Evolutionary conservation across 1,284 basidiomycete genomes (phyloP).

Genomic region (Cryptococcus sp.): DNA sequence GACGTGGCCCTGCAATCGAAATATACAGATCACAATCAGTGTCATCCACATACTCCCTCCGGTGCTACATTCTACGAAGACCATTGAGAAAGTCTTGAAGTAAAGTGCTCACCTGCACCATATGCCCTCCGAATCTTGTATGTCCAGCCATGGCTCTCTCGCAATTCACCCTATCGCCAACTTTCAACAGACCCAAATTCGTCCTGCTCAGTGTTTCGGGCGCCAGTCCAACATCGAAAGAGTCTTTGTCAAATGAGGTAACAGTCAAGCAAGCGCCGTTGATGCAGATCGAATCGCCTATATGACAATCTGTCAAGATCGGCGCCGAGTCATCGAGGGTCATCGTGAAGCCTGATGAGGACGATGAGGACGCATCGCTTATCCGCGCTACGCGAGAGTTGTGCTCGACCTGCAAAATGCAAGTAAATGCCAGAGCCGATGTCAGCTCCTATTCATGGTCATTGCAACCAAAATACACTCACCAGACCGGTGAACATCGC

Average conservation of each 20-base stretch:
- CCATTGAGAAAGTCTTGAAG: no score
- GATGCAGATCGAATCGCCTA: slow-evolving; percentile 93
- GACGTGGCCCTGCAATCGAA: slow-evolving; percentile 72
- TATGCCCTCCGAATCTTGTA: slow-evolving; percentile 92
- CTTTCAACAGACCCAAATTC: slow-evolving; percentile 80
- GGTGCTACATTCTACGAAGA: no score
- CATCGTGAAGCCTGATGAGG: slow-evolving; percentile 69
- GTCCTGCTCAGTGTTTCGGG: slow-evolving; percentile 92
- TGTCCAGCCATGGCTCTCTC: slow-evolving; percentile 94
- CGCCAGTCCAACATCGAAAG: slow-evolving; percentile 92
- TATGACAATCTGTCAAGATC: slow-evolving; percentile 85
- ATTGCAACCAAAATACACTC: slow-evolving; percentile 8
- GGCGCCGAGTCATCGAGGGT: slow-evolving; percentile 71
- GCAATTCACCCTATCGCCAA: slow-evolving; percentile 83
- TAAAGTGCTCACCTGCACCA: slow-evolving; percentile 86
- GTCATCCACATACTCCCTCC: no score
- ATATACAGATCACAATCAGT: no score
- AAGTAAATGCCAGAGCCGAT: not conserved
- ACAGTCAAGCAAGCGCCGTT: slow-evolving; percentile 87
- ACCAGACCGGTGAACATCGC: slow-evolving; percentile 53
- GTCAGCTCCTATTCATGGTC: not conserved
- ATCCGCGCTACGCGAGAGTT: slow-evolving; percentile 43
- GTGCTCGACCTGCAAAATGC: slow-evolving; percentile 52
- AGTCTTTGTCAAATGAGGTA: slow-evolving; percentile 71
- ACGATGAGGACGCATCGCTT: slow-evolving; percentile 32